phyloP scores from a whole-genome alignment of 2,329 filamentous ascomycete species.

The Elsinoe fawcettii region DNA sequence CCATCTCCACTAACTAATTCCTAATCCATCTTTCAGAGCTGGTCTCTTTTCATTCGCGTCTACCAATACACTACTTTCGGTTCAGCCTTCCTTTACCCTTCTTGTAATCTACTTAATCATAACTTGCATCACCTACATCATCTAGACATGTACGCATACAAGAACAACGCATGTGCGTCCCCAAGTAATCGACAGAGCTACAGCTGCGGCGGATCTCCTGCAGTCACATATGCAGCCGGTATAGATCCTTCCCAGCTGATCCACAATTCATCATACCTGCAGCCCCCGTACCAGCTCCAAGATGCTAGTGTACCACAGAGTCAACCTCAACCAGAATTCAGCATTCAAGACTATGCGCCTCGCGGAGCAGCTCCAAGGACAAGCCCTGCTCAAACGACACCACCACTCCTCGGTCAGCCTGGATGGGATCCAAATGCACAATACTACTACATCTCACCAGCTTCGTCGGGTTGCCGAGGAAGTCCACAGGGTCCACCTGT shows the following conservation, averaged over 20 bases:
- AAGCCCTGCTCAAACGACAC: conserved; percentile 3
- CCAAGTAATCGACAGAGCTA: conserved; percentile 6
- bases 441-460: conserved; percentile 9
- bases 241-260: neutral
- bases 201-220: neutral
- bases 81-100: neutral
- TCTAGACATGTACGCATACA: conserved; percentile 1
- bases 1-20: neutral
- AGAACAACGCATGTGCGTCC: neutral
- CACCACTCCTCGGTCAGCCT: neutral
- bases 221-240: neutral
- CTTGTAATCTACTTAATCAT: conserved; percentile 5
- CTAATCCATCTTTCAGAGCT: conserved; percentile 8
- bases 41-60: conserved; percentile 6
- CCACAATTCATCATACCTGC: neutral
- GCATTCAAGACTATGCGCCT: neutral
- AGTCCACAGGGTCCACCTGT: neutral
- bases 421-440: conserved; percentile 2
- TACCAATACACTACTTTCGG: neutral
- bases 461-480: neutral
- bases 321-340: conserved; percentile 6
- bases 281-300: neutral
- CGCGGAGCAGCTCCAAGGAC: neutral
- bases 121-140: neutral
- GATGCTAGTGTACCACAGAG: neutral